Percentiles rank a stretch among this genome's conserved stretches.
These are phyloP conservation scores for Sporothrix luriei DNA, from an alignment of 2,329 filamentous ascomycete species.

Conservation along the genomic window DNA sequence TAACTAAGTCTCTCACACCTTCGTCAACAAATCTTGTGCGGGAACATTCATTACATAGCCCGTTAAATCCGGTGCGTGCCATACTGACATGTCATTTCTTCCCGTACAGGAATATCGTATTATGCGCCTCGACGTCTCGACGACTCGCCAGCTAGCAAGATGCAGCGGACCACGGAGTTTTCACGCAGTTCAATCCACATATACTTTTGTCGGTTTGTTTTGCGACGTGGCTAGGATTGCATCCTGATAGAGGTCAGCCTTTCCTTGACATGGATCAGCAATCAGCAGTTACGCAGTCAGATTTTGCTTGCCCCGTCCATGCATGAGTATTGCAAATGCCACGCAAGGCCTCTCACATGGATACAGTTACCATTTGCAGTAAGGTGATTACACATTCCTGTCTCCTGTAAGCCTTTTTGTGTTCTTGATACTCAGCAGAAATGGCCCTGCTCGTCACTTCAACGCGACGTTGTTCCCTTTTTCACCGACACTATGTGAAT, in stretches of 20 bases:
- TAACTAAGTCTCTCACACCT: not conserved
- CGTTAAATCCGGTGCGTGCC: constrained; percentile 11
- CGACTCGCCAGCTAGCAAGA: not conserved
- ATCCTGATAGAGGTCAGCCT: not conserved
- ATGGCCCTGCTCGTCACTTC: not conserved
- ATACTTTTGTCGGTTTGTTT: not conserved
- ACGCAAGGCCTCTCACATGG: not conserved
- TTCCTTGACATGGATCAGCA: not conserved
- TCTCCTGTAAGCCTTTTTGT: too few relatives aligned
- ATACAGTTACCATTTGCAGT: not conserved
- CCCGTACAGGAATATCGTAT: not conserved
- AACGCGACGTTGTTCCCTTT: not conserved
- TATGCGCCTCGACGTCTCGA: not conserved
- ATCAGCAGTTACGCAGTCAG: constrained; percentile 12
- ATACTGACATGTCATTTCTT: constrained; percentile 23
- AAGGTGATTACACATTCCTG: not conserved
- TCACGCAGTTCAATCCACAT: not conserved
- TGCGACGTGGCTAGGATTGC: not conserved
- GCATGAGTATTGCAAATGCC: not conserved
- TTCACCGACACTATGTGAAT: not conserved
- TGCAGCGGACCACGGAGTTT: not conserved
- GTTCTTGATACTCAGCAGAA: too few relatives aligned
- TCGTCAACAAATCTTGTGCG: not conserved
- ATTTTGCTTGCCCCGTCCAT: not conserved
- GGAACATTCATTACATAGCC: not conserved